Evolutionary conservation across 306 rosid genomes (phyloP).

Genomic region (Sphenostylis stenocarpa): DNA sequence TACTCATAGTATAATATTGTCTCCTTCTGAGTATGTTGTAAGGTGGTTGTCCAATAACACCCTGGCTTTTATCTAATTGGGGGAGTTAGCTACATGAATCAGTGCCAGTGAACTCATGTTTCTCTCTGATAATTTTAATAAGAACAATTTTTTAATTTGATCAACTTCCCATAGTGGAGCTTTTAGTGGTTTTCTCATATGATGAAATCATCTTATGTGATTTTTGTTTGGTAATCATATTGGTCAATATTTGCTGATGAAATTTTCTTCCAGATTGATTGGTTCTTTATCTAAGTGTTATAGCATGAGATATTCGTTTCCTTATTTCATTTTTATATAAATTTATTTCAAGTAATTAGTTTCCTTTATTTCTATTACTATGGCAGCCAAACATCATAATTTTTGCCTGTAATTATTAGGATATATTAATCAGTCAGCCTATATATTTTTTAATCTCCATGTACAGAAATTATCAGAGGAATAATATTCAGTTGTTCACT

Average conservation of each 20-base stretch:
- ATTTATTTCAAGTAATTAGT: background rate
- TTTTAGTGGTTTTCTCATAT: background rate
- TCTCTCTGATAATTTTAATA: background rate
- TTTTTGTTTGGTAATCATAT: constrained; percentile 13
- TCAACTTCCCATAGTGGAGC: background rate
- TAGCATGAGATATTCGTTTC: background rate
- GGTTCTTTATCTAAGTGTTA: background rate
- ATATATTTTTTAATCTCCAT: background rate
- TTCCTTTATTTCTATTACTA: background rate
- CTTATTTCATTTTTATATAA: background rate
- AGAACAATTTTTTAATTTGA: background rate
- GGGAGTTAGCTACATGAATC: background rate
- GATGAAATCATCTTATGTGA: background rate
- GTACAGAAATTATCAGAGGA: background rate
- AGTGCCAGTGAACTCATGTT: background rate
- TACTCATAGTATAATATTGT: background rate
- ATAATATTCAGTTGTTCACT: background rate
- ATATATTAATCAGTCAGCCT: background rate
- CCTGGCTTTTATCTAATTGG: background rate
- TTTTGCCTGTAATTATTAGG: background rate
- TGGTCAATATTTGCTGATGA: background rate
- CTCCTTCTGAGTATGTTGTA: background rate
- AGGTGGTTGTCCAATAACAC: constrained; percentile 11
- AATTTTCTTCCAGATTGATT: background rate
- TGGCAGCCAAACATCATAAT: background rate